Percentiles rank a stretch among this genome's conserved stretches.
Evolutionary conservation across 2,329 filamentous ascomycete genomes (phyloP).

Genomic region (Pseudofabraea citricarpa): DNA sequence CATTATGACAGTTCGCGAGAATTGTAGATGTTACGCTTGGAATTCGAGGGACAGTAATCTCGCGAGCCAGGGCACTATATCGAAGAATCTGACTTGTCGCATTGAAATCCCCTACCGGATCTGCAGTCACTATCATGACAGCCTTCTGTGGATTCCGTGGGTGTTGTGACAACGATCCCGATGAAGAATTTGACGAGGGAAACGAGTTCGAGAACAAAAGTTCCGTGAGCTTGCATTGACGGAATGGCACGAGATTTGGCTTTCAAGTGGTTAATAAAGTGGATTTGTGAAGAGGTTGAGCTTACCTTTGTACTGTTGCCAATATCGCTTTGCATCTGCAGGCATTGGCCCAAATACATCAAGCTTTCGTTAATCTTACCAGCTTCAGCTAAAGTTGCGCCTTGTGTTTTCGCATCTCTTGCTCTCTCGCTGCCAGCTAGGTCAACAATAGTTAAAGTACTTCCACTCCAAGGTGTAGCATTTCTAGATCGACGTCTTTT

Average conservation of each 20-base stretch:
- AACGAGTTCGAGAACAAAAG: constrained; percentile 86
- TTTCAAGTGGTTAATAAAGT: constrained; percentile 29
- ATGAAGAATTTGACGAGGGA: constrained; percentile 31
- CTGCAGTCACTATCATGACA: constrained; percentile 94
- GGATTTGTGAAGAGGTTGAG: constrained; percentile 3
- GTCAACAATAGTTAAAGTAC: constrained; percentile 82
- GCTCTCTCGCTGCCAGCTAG: constrained; percentile 91
- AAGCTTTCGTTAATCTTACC: constrained; percentile 98
- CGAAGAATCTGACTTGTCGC: constrained; percentile 93
- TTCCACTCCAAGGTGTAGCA: constrained; percentile 66
- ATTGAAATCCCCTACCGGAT: constrained; percentile 91
- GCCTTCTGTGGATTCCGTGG: constrained; percentile 75
- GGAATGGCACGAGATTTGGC: constrained; percentile 71
- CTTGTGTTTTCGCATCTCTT: constrained; percentile 88
- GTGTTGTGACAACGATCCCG: constrained; percentile 15
- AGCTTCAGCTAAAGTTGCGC: constrained; percentile 86
- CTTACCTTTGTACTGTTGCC: constrained; percentile 68
- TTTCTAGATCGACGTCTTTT: constrained; percentile 56
- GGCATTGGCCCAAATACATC: constrained; percentile 96
- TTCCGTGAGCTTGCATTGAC: constrained; percentile 82
- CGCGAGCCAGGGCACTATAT: constrained; percentile 87
- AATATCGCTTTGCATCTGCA: constrained; percentile 88
- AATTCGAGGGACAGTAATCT: constrained; percentile 86
- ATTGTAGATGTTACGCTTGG: constrained; percentile 78
- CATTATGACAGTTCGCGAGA: constrained; percentile 13